Percentiles rank a stretch among this genome's conserved stretches.
These are phyloP conservation scores for Carex myosuroides DNA, from an alignment of 176 grass and related monocot species.

Conservation along the genomic window DNA sequence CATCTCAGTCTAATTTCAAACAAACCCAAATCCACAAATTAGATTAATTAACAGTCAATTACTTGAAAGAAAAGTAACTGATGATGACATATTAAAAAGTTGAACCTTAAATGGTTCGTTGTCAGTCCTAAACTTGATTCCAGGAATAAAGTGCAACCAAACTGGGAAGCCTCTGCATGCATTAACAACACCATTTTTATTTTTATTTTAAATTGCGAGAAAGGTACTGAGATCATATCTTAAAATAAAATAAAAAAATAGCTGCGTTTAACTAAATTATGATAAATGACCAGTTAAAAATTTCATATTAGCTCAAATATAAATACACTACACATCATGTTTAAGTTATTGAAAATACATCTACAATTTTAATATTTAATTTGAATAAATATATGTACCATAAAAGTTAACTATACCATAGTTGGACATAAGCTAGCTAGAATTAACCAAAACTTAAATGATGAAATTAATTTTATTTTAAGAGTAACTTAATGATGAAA, in stretches of 20 bases:
- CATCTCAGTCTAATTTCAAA: constrained; percentile 52
- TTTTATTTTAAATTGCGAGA: not conserved
- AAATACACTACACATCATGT: too few relatives aligned
- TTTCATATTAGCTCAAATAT: too few relatives aligned
- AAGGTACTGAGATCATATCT: not conserved
- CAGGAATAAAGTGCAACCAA: constrained; percentile 96
- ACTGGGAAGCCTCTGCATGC: constrained; percentile 95
- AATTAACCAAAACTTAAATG: not conserved
- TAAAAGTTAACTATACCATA: too few relatives aligned
- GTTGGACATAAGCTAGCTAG: not conserved
- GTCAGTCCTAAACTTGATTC: constrained; percentile 92
- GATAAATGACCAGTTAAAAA: too few relatives aligned
- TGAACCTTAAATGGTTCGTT: constrained; percentile 81
- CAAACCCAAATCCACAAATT: not conserved
- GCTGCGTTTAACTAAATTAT: not conserved
- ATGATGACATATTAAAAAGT: not conserved
- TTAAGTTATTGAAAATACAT: too few relatives aligned
- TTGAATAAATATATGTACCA: too few relatives aligned
- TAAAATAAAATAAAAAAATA: not conserved
- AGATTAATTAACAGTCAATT: not conserved
- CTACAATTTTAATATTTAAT: too few relatives aligned
- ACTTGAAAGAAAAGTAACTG: not conserved
- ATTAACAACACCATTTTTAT: not conserved
- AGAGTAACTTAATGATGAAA: not conserved
- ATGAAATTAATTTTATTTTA: not conserved